These are phyloP conservation scores for Phoenix roebelenii DNA, from an alignment of 176 grass and related monocot species.

Conservation along the genomic window DNA sequence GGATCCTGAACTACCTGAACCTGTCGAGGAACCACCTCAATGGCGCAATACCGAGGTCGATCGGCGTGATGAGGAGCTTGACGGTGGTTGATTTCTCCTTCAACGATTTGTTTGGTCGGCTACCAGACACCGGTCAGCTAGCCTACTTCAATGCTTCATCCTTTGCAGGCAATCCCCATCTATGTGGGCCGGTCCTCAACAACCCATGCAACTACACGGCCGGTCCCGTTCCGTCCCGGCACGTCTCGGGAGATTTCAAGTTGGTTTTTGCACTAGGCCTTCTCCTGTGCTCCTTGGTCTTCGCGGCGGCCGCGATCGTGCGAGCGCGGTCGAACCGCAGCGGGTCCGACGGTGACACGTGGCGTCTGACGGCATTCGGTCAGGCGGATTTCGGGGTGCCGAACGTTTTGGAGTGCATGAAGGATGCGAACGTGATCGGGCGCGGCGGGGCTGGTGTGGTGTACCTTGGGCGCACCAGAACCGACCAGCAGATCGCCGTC, in stretches of 20 bases:
- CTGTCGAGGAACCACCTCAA: slow-evolving; percentile 59
- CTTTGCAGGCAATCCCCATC: slow-evolving; percentile 59
- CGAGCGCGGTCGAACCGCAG: slow-evolving; percentile 41
- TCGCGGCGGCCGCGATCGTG: slow-evolving; percentile 53
- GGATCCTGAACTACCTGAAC: slow-evolving; percentile 80
- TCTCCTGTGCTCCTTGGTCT: slow-evolving; percentile 61
- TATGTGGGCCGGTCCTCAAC: slow-evolving; percentile 43
- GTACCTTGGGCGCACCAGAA: slow-evolving; percentile 37
- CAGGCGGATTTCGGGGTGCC: slow-evolving; percentile 77
- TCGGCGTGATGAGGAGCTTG: slow-evolving; percentile 68
- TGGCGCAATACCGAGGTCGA: slow-evolving; percentile 45
- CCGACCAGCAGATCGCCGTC: slow-evolving; percentile 56
- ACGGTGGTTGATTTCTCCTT: slow-evolving; percentile 81
- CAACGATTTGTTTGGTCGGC: slow-evolving; percentile 53
- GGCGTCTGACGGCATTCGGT: slow-evolving; percentile 78
- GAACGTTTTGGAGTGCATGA: slow-evolving; percentile 91
- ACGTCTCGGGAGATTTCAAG: slow-evolving; percentile 37
- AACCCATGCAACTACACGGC: slow-evolving; percentile 28
- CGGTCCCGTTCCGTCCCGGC: neutral
- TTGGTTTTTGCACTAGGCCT: slow-evolving; percentile 71
- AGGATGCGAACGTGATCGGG: slow-evolving; percentile 83
- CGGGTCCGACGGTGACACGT: slow-evolving; percentile 13
- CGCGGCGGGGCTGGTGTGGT: slow-evolving; percentile 82
- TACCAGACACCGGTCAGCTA: slow-evolving; percentile 67
- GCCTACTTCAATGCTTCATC: slow-evolving; percentile 67